These are phyloP conservation scores for Sphaceloma murrayae DNA, from an alignment of 2,329 filamentous ascomycete genomes.

Conservation along the genomic window DNA sequence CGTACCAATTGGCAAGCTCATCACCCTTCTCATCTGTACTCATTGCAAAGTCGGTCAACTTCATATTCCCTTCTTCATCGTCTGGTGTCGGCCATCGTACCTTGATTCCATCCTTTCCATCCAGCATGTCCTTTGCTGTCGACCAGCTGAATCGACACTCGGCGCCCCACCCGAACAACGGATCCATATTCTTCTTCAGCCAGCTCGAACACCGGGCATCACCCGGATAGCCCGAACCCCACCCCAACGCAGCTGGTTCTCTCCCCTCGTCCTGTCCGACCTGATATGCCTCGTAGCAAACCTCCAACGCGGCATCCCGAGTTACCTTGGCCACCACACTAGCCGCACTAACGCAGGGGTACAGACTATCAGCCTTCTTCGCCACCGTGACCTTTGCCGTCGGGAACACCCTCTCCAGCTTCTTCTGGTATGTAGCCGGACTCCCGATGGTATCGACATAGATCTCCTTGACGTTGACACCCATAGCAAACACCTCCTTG, in stretches of 20 bases:
- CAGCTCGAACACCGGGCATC: conserved; percentile 72
- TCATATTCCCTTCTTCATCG: conserved; percentile 54
- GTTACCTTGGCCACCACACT: conserved; percentile 96
- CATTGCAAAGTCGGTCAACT: conserved; percentile 68
- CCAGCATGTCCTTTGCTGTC: conserved; percentile 86
- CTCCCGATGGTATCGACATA: conserved; percentile 92
- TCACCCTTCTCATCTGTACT: conserved; percentile 41
- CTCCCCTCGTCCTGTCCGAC: conserved; percentile 27
- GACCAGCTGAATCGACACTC: conserved; percentile 96
- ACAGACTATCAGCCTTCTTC: conserved; percentile 80
- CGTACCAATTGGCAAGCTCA: conserved; percentile 76
- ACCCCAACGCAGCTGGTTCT: conserved; percentile 38
- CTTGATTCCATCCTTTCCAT: conserved; percentile 57
- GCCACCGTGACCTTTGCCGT: conserved; percentile 44
- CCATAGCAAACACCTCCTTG: conserved; percentile 60
- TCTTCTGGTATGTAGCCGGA: conserved; percentile 73
- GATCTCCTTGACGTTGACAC: conserved; percentile 77
- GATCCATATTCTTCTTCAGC: conserved; percentile 80
- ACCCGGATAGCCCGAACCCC: conserved; percentile 91
- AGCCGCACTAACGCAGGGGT: conserved; percentile 85
- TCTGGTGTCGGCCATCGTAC: conserved; percentile 79
- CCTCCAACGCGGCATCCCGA: conserved; percentile 77
- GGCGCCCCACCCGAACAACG: conserved; percentile 86
- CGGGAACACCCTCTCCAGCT: conserved; percentile 76
- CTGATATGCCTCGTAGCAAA: conserved; percentile 53